Evolutionary conservation across 495 filamentous ascomycete species (phyloP), one percentile per base, ranked within the genome.

Genomic region (Cudoniella acicularis): DNA sequence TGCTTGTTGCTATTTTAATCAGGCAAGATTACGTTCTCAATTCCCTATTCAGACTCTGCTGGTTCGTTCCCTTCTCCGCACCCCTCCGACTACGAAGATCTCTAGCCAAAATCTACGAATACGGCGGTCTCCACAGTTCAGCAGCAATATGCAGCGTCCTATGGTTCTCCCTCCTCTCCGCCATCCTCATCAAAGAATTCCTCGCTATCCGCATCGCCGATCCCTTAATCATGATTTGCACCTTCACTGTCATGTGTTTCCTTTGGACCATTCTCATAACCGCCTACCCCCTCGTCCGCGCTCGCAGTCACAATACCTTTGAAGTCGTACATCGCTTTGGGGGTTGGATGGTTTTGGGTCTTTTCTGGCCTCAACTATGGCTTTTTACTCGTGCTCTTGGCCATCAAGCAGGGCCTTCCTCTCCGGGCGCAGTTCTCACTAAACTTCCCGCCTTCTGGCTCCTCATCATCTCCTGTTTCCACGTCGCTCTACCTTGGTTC

Each of bases 1-100:
- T 81, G 43, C 62, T 79, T 49, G 72, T 75, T 22, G 71, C 70
- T 56, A 69, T 82, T 22, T 57, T 90, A 24, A 86, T 88, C 62
- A 83, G 89, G 3, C 87, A 91, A 64, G 88, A 91, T 57, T 78
- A 89, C 51, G 77, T 91, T 16, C 80, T 94, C 64, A 94, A 94
- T 70, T 64, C 79, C 18, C 78, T 90, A 25, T 92, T 88, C 65
- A 70, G 73, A 53, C 61, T 86, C 25, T 86, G 83, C 56, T 87
- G 70, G 52, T 63, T 67, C 18, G 71, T 74, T 56, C 85, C 88
- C 0, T 74, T 77, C 49, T 80, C 75, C 3, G 79, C 80, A 26
- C 89, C 89, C 0, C 72, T 90, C 36, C 72, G 76, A 40, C 71
- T 89, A 45, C 86, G 89, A 26, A 78, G 77, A 0, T 72, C 83